Conservation (phyloP, 2,329 filamentous ascomycete genomes). For the Pezizomycotina sp. region DNA sequence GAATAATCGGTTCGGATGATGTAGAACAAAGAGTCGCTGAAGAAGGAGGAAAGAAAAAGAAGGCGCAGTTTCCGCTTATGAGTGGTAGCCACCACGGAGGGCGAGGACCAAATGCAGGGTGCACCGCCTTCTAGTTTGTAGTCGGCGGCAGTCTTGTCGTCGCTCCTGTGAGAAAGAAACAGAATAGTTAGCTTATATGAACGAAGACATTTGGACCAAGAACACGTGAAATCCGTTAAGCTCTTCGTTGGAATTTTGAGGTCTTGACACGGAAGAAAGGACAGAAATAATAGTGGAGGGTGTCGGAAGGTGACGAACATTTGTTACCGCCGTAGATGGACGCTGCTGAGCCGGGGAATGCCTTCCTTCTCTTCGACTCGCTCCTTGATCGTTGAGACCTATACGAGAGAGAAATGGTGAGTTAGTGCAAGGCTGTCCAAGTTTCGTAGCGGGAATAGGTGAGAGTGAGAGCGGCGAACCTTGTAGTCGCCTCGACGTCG, state of each 20-base stretch:
- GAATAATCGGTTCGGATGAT: too few species aligned
- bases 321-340: slow-evolving; percentile 90
- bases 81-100: slow-evolving; percentile 69
- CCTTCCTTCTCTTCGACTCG: slow-evolving; percentile 98
- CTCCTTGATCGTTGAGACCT: slow-evolving; percentile 96
- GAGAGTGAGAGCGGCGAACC: slow-evolving; percentile 36
- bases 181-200: too few species aligned
- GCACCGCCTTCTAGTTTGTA: slow-evolving; percentile 83
- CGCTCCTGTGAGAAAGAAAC: slow-evolving; percentile 44
- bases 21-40: too few species aligned
- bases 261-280: slow-evolving; percentile 1
- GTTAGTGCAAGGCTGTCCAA: not conserved
- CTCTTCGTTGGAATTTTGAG: too few species aligned
- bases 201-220: too few species aligned
- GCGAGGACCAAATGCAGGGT: slow-evolving; percentile 93
- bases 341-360: slow-evolving; percentile 95
- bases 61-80: too few species aligned
- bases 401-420: slow-evolving; percentile 1
- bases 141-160: slow-evolving; percentile 83
- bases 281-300: slow-evolving; percentile 1
- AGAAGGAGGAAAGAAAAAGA: too few species aligned
- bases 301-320: slow-evolving; percentile 45
- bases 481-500: slow-evolving; percentile 92
- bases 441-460: slow-evolving; percentile 1
- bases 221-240: too few species aligned